Evolutionary conservation across 1,139 yeast species (phyloP).

Genomic region (Eremothecium sinecaudum): DNA sequence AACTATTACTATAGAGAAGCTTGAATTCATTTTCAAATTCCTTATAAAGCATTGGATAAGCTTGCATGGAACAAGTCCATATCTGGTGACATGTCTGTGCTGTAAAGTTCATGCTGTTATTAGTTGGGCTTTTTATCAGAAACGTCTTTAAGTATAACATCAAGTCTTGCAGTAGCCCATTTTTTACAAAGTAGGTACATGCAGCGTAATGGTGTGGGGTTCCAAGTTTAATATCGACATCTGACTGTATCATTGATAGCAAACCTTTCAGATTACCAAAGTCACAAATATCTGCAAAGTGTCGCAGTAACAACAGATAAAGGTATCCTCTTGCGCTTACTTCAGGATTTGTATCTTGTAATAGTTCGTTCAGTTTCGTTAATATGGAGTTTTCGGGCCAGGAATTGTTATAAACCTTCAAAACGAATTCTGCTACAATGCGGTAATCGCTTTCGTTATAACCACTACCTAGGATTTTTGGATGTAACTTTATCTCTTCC

Average conservation of each 20-base stretch:
- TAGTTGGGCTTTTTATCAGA: constrained; percentile 5
- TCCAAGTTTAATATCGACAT: constrained; percentile 9
- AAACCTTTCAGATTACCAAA: constrained; percentile 12
- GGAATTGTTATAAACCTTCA: not conserved
- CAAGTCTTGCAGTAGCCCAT: constrained; percentile 16
- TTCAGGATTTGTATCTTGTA: constrained; percentile 9
- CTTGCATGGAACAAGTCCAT: constrained; percentile 16
- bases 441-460: constrained; percentile 10
- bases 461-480: constrained; percentile 9
- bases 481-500: constrained; percentile 5
- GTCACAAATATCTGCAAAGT: constrained; percentile 15
- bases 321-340: constrained; percentile 3
- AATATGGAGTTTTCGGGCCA: not conserved
- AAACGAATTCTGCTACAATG: not conserved
- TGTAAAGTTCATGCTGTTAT: constrained; percentile 10
- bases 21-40: constrained; percentile 19
- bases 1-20: constrained; percentile 11
- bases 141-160: constrained; percentile 15
- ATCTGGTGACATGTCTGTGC: constrained; percentile 12
- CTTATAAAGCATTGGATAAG: constrained; percentile 16
- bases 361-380: not conserved
- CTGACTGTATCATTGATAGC: constrained; percentile 10
- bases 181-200: constrained; percentile 18
- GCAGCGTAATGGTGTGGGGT: constrained; percentile 14
- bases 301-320: constrained; percentile 10